Base-by-base conservation (phyloP, 306 rosid species). In the Crotalaria pallida region DNA sequence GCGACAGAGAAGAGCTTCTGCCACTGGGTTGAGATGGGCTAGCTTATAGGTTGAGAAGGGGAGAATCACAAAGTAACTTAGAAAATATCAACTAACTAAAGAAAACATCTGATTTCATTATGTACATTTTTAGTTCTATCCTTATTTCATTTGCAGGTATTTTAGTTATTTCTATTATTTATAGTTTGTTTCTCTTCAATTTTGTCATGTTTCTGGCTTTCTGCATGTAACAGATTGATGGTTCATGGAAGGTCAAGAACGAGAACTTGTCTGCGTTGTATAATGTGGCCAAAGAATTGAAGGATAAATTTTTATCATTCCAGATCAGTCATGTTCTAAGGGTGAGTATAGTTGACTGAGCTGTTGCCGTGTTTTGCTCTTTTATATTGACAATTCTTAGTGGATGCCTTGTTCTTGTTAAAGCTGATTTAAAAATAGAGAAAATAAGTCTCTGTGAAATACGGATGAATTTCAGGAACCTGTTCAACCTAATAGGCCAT, bases 291-390 rank as follows among this genome's bases (percentile, higher is more conserved):
- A 82, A 72, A 73, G 78, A 81, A 77, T 91, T 94, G 49, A 87
- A 87, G 84, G 84, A 87, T 21, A 68, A 84, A 50, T 94, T 88
- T 86, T 45, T 45, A 12, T 91, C 95, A 22, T 90, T 94, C 82
- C 58, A 94, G 85, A 84, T 94, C 68, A 73, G 19, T 78, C 97
- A 94, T 79, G 89, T 94, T 81, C 82, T 88, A 79, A 80, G 97
- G 97, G 98, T 94, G 75, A 10, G 97, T 68, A 65, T 59, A 48
- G 58, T 82, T 78, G 58, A 21, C 57, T 64, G 50, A 65, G 65
- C 52, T 70, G 15, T 66, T 62, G 41, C 19, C 43, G 48, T 65
- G 2, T 58, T 61, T 52, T 72, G 10, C 41, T 55, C 19, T 50
- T 50, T 50, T 26, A 48, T 41, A 53, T 65, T 57, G 27, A 61